Evolutionary conservation across 2,329 filamentous ascomycete species (phyloP), one percentile per base, ranked within the genome.

Genomic region (Lachnellula willkommii): DNA sequence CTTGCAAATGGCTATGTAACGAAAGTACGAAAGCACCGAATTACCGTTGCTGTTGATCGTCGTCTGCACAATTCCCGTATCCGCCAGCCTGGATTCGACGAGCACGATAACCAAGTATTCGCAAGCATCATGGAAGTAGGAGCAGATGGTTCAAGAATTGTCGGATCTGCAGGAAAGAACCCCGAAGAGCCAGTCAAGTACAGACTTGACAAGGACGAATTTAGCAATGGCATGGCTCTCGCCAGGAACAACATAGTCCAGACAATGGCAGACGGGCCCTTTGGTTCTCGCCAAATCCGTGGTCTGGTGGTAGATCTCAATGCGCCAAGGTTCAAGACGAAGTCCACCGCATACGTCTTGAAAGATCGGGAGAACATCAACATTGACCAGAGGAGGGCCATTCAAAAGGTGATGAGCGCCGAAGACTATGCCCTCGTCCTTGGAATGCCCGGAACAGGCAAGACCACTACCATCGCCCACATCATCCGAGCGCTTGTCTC

Each of bases 371-470:
- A 82, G 59, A 81, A 77, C 51, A 83, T 99, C 64, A 99, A 99
- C 63, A 78, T 89, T 9, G 94, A 97, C 68, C 94, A 99, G 71
- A 85, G 80, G 66, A 80, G 79, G 56, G 94, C 94, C 0, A 91
- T 99, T 52, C 82, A 90, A 64, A 97, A 96, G 72, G 93, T 99
- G 40, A 95, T 99, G 88, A 90, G 88, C 66, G 93, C 94, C 3
- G 83, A 89, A 63, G 92, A 99, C 73, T 99, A 97, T 71, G 93
- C 94, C 7, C 79, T 99, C n/a, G 92, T 99, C 12, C 82, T 99
- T 20, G 94, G 94, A 28, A 99, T 99, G 94, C 94, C 94, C 1
- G 94, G 94, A 7, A 99, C 94, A 0, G 94, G 94, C 56, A 99
- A 99, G 73, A 99, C 94, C 2, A 99, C 94, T 0, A 99, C 94